Evolutionary conservation across 495 filamentous ascomycete genomes (phyloP).

Genomic region (Neurospora hispaniola): DNA sequence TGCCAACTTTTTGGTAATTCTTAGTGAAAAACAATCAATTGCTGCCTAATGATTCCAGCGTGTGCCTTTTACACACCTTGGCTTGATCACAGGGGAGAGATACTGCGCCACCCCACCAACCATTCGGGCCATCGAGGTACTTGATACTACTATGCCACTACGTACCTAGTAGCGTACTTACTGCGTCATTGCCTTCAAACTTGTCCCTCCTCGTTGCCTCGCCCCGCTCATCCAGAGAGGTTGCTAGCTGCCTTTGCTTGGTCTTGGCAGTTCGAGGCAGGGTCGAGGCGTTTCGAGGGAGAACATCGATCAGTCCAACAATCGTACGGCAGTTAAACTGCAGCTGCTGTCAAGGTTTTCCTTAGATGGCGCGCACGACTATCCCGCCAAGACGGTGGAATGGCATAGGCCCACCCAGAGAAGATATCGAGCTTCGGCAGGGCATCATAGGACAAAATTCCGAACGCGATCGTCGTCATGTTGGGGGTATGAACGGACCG

Average conservation of each 20-base stretch:
- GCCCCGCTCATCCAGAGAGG: neutral
- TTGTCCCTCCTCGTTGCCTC: neutral
- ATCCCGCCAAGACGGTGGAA: neutral
- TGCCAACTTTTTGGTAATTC: neutral
- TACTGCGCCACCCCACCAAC: neutral
- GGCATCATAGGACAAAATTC: neutral
- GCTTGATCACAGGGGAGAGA: neutral
- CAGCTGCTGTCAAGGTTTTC: neutral
- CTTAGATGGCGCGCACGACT: neutral
- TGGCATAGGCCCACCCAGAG: neutral
- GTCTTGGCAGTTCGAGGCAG: neutral
- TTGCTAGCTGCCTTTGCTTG: neutral
- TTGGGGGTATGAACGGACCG: neutral
- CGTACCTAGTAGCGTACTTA: neutral
- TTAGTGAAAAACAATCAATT: neutral
- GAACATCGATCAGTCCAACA: neutral
- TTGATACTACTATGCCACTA: neutral
- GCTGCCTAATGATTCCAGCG: neutral
- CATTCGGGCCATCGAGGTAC: neutral
- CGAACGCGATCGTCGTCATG: neutral
- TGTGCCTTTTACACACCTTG: neutral
- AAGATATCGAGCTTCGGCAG: neutral
- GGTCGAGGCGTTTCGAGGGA: neutral
- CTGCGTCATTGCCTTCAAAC: neutral
- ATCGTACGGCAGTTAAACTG: neutral